These are phyloP conservation scores for Hypocreales sp. DNA, from an alignment of 2,329 filamentous ascomycete genomes.

Conservation along the genomic window DNA sequence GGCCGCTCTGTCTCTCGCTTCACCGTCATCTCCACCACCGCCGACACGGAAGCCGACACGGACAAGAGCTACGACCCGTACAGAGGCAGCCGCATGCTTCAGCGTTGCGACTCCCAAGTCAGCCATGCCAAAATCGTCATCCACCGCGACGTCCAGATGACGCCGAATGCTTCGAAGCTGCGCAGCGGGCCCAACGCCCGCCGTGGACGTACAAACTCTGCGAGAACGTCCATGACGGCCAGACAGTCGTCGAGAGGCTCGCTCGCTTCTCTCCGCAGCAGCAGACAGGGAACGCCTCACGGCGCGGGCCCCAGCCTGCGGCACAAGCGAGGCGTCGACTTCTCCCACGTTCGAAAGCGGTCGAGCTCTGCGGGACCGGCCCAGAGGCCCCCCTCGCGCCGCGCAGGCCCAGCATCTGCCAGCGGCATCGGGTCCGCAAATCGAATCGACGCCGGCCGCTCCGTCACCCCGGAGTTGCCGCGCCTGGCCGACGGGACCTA, in stretches of 20 bases:
- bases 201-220: conserved; percentile 13
- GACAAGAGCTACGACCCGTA: conserved; percentile 70
- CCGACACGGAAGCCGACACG: conserved; percentile 33
- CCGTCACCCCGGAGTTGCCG: conserved; percentile 14
- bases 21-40: conserved; percentile 47
- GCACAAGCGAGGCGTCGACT: conserved; percentile 38
- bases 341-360: conserved; percentile 30
- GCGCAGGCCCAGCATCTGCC: conserved; percentile 7
- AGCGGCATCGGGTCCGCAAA: conserved; percentile 7
- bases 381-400: conserved; percentile 2
- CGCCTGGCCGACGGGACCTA: conserved; percentile 9
- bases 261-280: conserved; percentile 33
- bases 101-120: conserved; percentile 26
- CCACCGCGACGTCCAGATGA: conserved; percentile 34
- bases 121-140: conserved; percentile 55
- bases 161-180: conserved; percentile 11
- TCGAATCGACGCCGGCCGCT: conserved; percentile 9
- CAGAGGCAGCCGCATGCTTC: conserved; percentile 44
- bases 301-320: conserved; percentile 26
- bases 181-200: conserved; percentile 19
- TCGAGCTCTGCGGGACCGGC: conserved; percentile 14
- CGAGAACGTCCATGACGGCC: conserved; percentile 12
- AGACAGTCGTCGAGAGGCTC: conserved; percentile 24
- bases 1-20: conserved; percentile 43
- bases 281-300: conserved; percentile 23